Conservation (phyloP, 1,139 yeast species). For the Yamadazyma aaseri region DNA sequence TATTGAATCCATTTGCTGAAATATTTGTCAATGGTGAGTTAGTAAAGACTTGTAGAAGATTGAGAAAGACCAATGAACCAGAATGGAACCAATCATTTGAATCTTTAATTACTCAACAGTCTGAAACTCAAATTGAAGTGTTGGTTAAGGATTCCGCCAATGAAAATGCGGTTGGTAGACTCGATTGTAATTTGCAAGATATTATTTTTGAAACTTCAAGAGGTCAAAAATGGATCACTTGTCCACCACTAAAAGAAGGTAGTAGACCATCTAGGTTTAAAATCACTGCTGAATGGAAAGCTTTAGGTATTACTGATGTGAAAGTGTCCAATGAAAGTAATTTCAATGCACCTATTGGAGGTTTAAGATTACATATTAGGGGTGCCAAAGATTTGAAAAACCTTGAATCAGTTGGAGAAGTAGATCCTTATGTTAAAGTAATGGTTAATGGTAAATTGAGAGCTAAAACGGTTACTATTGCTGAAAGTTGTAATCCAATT, state of each 20-base stretch:
- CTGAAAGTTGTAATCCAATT: constrained; percentile 54
- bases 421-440: constrained; percentile 70
- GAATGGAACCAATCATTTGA: constrained; percentile 67
- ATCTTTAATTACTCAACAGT: constrained; percentile 57
- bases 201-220: constrained; percentile 52
- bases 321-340: constrained; percentile 38
- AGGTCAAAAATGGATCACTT: constrained; percentile 51
- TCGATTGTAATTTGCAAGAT: constrained; percentile 55
- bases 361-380: constrained; percentile 57
- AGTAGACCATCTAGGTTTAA: constrained; percentile 49
- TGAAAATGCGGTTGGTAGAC: constrained; percentile 50
- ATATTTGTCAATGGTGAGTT: constrained; percentile 56
- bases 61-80: constrained; percentile 69
- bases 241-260: constrained; percentile 33
- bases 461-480: constrained; percentile 54
- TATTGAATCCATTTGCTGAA: constrained; percentile 70
- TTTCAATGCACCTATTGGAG: constrained; percentile 63
- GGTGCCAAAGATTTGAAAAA: constrained; percentile 56
- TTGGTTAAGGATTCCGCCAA: constrained; percentile 56
- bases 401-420: constrained; percentile 62
- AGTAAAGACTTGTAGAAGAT: constrained; percentile 54
- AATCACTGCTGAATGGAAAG: constrained; percentile 66
- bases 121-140: constrained; percentile 52
- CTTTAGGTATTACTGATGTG: constrained; percentile 57
- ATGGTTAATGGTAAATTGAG: constrained; percentile 55